Evolutionary conservation across 2,329 filamentous ascomycete species (phyloP).

Genomic region (Pseudogymnoascus sp.): DNA sequence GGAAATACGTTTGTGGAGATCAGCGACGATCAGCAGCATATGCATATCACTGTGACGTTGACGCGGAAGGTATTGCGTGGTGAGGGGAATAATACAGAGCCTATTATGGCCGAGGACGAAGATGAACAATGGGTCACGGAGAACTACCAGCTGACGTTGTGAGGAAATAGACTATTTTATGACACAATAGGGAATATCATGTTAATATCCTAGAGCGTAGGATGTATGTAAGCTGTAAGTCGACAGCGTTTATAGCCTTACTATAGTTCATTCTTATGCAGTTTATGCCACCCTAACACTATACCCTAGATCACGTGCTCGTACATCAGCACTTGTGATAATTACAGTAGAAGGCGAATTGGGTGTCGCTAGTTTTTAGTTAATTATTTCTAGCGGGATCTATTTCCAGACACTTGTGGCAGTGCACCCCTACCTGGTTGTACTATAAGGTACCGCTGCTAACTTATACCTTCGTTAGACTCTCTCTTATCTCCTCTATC

Average conservation of each 20-base stretch:
- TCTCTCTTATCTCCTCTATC: too few species aligned
- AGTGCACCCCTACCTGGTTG: conserved; percentile 1
- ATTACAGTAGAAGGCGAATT: background rate
- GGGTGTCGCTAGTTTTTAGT: background rate
- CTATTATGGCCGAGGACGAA: background rate
- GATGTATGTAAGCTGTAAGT: background rate
- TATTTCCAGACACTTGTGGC: background rate
- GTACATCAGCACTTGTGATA: too few species aligned
- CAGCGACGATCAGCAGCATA: conserved; percentile 1
- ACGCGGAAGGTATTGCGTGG: background rate
- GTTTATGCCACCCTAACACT: too few species aligned
- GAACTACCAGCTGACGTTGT: background rate
- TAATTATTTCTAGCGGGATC: conserved; percentile 10
- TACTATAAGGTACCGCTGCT: conserved; percentile 8
- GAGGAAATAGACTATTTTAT: background rate
- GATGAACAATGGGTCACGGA: background rate
- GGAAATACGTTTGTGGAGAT: background rate
- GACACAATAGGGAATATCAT: background rate
- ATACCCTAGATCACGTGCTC: too few species aligned
- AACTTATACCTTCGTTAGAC: too few species aligned
- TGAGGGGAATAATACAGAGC: background rate
- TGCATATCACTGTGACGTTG: background rate
- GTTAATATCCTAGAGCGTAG: background rate
- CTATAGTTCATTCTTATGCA: too few species aligned
- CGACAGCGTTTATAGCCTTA: too few species aligned